Percentiles rank a stretch among this genome's conserved stretches.
Evolutionary conservation across 1,139 yeast genomes (phyloP).

Genomic region (Magnusiomyces sp.): DNA sequence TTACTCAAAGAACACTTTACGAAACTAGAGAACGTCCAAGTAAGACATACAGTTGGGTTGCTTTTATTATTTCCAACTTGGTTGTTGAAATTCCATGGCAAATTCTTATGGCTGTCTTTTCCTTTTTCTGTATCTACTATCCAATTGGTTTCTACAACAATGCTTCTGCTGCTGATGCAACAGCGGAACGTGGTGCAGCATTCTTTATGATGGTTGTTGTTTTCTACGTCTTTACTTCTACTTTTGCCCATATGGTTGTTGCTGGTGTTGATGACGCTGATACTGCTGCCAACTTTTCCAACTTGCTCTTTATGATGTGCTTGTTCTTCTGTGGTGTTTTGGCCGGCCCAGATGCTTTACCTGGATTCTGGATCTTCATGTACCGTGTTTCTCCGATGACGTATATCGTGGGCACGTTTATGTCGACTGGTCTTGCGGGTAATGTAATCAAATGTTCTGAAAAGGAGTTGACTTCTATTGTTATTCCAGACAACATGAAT

Average conservation of each 20-base stretch:
- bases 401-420: conserved; percentile 52
- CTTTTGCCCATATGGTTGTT: conserved; percentile 56
- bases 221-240: conserved; percentile 51
- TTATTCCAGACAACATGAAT: conserved; percentile 46
- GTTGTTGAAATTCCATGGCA: conserved; percentile 68
- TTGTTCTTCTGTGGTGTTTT: conserved; percentile 85
- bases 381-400: conserved; percentile 63
- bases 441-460: conserved; percentile 47
- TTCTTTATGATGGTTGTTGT: conserved; percentile 50
- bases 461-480: conserved; percentile 44
- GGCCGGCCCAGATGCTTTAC: conserved; percentile 48
- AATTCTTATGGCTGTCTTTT: conserved; percentile 48
- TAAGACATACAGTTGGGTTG: conserved; percentile 46
- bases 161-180: conserved; percentile 44
- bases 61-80: conserved; percentile 50
- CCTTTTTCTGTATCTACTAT: conserved; percentile 64
- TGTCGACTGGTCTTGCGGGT: conserved; percentile 45
- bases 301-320: conserved; percentile 55
- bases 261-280: conserved; percentile 60
- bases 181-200: conserved; percentile 55
- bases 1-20: conserved; percentile 52
- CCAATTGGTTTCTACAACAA: conserved; percentile 53
- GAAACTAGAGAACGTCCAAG: conserved; percentile 44
- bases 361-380: conserved; percentile 64
- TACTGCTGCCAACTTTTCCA: conserved; percentile 63